Conservation (phyloP, 1,139 yeast species). For the Hanseniaspora uvarum region DNA sequence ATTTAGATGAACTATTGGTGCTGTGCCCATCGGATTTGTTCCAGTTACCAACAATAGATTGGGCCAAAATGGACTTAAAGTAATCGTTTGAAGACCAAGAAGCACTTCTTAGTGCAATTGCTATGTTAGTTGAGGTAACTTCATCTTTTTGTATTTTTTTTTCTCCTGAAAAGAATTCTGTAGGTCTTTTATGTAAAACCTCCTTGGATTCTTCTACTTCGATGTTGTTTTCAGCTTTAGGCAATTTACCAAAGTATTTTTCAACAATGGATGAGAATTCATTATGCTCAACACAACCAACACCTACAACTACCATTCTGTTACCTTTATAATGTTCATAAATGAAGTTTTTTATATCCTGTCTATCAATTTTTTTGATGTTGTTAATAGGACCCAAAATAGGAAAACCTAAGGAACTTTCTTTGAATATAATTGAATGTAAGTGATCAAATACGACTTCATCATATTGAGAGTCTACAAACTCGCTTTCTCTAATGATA, state of each 20-base stretch:
- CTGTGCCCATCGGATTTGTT: constrained; percentile 82
- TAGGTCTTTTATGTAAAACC: constrained; percentile 39
- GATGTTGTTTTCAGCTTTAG: constrained; percentile 42
- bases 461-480: constrained; percentile 94
- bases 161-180: constrained; percentile 78
- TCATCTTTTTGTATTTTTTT: constrained; percentile 72
- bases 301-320: constrained; percentile 93
- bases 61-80: constrained; percentile 89
- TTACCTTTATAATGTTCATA: constrained; percentile 85
- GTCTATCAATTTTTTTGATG: constrained; percentile 66
- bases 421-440: constrained; percentile 82
- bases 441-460: constrained; percentile 96
- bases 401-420: constrained; percentile 94
- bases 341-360: constrained; percentile 71
- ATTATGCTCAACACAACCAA: constrained; percentile 86
- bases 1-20: constrained; percentile 61
- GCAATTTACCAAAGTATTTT: constrained; percentile 64
- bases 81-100: constrained; percentile 96
- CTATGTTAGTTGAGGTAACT: constrained; percentile 82
- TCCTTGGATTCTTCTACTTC: constrained; percentile 39
- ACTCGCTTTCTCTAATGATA: constrained; percentile 90
- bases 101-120: constrained; percentile 94
- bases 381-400: constrained; percentile 89
- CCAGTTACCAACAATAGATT: constrained; percentile 96
- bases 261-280: constrained; percentile 68